Conservation (phyloP, 257 asterid genomes). For the Solanum commersonii region DNA sequence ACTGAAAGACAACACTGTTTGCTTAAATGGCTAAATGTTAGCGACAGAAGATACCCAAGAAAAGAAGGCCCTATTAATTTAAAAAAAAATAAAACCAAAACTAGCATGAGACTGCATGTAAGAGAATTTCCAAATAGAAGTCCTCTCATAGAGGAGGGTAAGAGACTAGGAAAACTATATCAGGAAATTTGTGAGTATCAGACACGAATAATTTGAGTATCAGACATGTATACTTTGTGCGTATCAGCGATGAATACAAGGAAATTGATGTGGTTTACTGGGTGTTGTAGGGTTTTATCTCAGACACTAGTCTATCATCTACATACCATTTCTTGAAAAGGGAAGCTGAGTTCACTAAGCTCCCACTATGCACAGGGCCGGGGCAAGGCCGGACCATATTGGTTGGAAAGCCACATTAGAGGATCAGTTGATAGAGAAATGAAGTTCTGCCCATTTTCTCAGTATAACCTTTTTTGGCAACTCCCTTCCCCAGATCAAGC, state of each 20-base stretch:
- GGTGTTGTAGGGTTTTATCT: background rate
- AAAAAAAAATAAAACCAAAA: background rate
- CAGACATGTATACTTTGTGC: background rate
- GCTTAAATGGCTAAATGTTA: background rate
- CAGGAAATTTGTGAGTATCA: background rate
- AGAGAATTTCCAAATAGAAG: background rate
- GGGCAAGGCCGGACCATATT: background rate
- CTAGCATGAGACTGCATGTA: background rate
- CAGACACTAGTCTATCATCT: background rate
- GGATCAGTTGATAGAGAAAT: background rate
- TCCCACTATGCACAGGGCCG: background rate
- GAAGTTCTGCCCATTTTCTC: background rate
- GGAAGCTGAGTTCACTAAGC: background rate
- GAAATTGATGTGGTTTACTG: background rate
- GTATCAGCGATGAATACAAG: background rate
- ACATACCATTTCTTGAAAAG: background rate
- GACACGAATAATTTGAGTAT: background rate
- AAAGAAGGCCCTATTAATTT: background rate
- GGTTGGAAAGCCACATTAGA: background rate
- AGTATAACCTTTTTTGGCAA: background rate
- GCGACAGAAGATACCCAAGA: background rate
- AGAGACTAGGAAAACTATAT: background rate
- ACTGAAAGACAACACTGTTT: background rate
- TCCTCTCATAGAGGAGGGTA: background rate
- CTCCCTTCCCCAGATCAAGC: background rate